These are phyloP conservation scores for Clitocybe nebularis DNA, from an alignment of 1,284 basidiomycete species.

Conservation along the genomic window DNA sequence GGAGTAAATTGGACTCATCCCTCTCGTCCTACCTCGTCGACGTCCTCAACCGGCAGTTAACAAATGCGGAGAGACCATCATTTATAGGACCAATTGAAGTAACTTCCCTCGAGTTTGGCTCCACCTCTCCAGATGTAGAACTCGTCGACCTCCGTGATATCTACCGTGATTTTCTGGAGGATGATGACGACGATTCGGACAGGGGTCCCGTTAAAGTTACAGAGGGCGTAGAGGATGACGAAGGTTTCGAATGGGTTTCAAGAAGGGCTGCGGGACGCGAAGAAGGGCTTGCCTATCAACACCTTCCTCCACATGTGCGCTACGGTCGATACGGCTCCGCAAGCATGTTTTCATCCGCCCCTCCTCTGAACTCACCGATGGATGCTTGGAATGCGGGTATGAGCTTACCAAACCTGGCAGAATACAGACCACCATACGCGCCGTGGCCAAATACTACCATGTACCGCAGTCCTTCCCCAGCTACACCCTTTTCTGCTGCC, in stretches of 20 bases:
- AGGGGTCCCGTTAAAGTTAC: slow-evolving; percentile 50
- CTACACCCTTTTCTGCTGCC: slow-evolving; percentile 33
- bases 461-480: slow-evolving; percentile 36
- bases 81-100: slow-evolving; percentile 92
- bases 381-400: slow-evolving; percentile 44
- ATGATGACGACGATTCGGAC: slow-evolving; percentile 63
- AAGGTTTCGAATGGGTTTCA: slow-evolving; percentile 78
- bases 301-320: slow-evolving; percentile 68
- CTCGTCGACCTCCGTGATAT: slow-evolving; percentile 92
- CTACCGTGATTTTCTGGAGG: slow-evolving; percentile 88
- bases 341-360: slow-evolving; percentile 57
- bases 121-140: slow-evolving; percentile 79
- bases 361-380: slow-evolving; percentile 40
- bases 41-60: slow-evolving; percentile 79
- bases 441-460: slow-evolving; percentile 32
- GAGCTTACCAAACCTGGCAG: slow-evolving; percentile 33
- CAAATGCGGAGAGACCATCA: slow-evolving; percentile 70
- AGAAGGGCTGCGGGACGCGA: slow-evolving; percentile 55
- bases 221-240: slow-evolving; percentile 50
- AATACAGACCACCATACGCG: slow-evolving; percentile 29
- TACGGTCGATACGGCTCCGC: slow-evolving; percentile 52
- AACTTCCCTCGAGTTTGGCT: slow-evolving; percentile 85
- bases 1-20: slow-evolving; percentile 67
- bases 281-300: slow-evolving; percentile 59
- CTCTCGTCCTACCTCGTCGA: slow-evolving; percentile 72